A percentile compares a stretch with the other conserved stretches of the same genome.
phyloP scores from a whole-genome alignment of 306 rosid genomes.

The Vigna radiata region DNA sequence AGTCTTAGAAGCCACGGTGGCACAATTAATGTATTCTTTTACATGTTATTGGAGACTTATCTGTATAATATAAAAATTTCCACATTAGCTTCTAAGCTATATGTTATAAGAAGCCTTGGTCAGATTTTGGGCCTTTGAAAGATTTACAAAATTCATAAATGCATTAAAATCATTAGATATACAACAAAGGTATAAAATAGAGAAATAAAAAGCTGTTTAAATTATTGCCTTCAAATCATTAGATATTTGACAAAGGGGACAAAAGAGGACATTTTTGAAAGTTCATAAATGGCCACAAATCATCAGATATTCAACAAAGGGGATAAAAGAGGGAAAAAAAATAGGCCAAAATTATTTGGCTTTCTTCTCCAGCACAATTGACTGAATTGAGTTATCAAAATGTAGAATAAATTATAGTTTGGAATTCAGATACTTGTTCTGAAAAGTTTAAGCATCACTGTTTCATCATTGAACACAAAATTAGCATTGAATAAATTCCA shows the following conservation, averaged over 20 bases:
- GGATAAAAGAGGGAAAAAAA: not conserved
- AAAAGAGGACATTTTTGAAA: not conserved
- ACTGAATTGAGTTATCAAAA: not conserved
- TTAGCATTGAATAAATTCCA: slow-evolving; percentile 33
- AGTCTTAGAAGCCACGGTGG: slow-evolving; percentile 29
- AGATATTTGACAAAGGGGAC: slow-evolving; percentile 13
- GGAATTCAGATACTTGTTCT: slow-evolving; percentile 12
- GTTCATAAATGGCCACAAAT: slow-evolving; percentile 16
- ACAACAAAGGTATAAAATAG: slow-evolving; percentile 12
- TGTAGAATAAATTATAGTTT: slow-evolving; percentile 13
- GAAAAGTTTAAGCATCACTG: not conserved
- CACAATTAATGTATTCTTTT: slow-evolving; percentile 12
- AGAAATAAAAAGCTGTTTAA: not conserved
- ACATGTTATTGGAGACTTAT: not conserved
- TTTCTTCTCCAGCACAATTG: slow-evolving; percentile 23
- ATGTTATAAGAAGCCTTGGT: not conserved
- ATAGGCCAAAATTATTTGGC: slow-evolving; percentile 11
- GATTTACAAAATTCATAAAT: slow-evolving; percentile 5
- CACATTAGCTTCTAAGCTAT: slow-evolving; percentile 21
- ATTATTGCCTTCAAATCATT: slow-evolving; percentile 20
- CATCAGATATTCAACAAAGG: slow-evolving; percentile 5
- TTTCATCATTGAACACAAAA: slow-evolving; percentile 16
- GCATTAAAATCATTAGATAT: slow-evolving; percentile 20
- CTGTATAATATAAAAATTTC: slow-evolving; percentile 7
- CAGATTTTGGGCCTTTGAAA: slow-evolving; percentile 22